phyloP scores from a whole-genome alignment of 352 stramenopile genomes.

The Thalassiosira mediterranea region DNA sequence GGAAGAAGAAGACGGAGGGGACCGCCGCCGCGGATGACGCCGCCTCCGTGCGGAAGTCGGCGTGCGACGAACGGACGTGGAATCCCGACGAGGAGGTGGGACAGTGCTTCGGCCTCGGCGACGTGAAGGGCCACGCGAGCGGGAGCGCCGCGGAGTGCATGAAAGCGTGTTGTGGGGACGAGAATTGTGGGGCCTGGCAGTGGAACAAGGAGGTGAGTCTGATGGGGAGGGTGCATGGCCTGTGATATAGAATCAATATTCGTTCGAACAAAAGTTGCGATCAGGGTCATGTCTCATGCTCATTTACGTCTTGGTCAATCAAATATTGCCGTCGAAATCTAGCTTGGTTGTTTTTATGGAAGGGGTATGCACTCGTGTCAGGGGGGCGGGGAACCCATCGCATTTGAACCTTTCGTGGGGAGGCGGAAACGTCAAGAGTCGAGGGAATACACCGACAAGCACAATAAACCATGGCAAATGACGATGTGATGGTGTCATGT shows the following conservation, averaged over 20 bases:
- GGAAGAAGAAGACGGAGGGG: neutral
- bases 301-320: neutral
- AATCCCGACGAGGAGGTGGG: slow-evolving; percentile 60
- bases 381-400: slow-evolving; percentile 36
- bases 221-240: neutral
- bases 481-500: too few species aligned
- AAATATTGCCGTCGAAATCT: neutral
- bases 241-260: neutral
- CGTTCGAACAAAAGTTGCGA: neutral
- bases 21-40: neutral
- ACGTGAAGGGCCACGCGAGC: slow-evolving; percentile 34
- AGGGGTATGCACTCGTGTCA: slow-evolving; percentile 51
- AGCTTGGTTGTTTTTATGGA: slow-evolving; percentile 60
- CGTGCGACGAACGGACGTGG: slow-evolving; percentile 49
- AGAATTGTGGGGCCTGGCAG: slow-evolving; percentile 61
- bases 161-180: slow-evolving; percentile 53
- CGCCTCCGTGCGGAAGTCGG: slow-evolving; percentile 12
- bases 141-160: slow-evolving; percentile 46
- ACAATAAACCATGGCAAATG: slow-evolving; percentile 42
- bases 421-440: slow-evolving; percentile 42
- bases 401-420: slow-evolving; percentile 63
- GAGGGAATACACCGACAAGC: slow-evolving; percentile 45
- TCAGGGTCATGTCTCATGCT: neutral
- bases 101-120: slow-evolving; percentile 67
- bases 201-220: slow-evolving; percentile 34